A percentile compares a stretch with the other conserved stretches of the same genome.
Conservation (phyloP, 257 asterid species). For the Solanum clarkiae region DNA sequence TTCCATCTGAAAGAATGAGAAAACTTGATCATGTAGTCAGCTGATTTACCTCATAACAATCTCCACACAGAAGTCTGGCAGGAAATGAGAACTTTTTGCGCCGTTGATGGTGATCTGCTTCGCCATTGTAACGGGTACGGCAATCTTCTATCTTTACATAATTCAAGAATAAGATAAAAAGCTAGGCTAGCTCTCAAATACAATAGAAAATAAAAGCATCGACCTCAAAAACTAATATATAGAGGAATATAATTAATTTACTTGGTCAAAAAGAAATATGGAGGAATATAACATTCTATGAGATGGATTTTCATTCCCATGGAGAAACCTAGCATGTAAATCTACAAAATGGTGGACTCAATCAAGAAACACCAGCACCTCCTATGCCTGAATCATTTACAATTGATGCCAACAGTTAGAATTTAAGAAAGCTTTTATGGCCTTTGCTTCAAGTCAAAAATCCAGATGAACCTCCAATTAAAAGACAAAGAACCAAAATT, state of each 20-base stretch:
- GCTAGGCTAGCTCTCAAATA: background rate
- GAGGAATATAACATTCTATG: background rate
- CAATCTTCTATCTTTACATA: conserved; percentile 81
- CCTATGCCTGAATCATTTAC: background rate
- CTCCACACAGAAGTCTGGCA: conserved; percentile 92
- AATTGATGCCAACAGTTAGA: background rate
- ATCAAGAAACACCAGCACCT: background rate
- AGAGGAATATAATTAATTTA: background rate
- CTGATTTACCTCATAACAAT: conserved; percentile 75
- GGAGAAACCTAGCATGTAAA: background rate
- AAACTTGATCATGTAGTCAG: background rate
- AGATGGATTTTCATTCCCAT: background rate
- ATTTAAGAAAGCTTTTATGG: background rate
- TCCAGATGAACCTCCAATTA: background rate
- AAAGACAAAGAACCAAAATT: background rate
- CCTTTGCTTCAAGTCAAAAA: background rate
- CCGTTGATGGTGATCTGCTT: conserved; percentile 91
- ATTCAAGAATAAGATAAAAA: background rate
- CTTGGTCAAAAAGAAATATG: background rate
- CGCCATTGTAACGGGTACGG: conserved; percentile 93
- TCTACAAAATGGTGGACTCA: background rate
- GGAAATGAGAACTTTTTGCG: conserved; percentile 94
- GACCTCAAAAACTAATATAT: background rate
- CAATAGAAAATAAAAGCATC: background rate
- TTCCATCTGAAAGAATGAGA: background rate